Conservation (phyloP, 345 rosid genomes). For the Lepidium africanum region DNA sequence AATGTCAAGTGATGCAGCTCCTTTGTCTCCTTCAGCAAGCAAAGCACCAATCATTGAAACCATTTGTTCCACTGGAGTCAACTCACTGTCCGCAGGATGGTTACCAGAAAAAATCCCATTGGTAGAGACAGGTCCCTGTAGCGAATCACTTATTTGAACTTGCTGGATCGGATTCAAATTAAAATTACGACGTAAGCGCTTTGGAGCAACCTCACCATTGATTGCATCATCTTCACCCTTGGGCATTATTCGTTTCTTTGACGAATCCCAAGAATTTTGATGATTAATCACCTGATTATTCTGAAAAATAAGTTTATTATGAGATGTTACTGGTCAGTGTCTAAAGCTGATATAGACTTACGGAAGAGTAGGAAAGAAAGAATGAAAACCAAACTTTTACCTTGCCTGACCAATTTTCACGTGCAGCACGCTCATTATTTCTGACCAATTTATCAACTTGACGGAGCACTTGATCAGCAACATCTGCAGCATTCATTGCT, state of each 20-base stretch:
- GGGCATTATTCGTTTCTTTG: slow-evolving; percentile 62
- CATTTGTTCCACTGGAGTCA: slow-evolving; percentile 93
- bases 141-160: slow-evolving; percentile 41
- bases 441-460: slow-evolving; percentile 84
- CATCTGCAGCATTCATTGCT: slow-evolving; percentile 90
- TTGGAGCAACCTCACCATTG: slow-evolving; percentile 55
- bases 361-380: slow-evolving; percentile 9
- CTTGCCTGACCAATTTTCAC: slow-evolving; percentile 62
- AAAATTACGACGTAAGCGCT: slow-evolving; percentile 51
- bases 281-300: slow-evolving; percentile 65
- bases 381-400: slow-evolving; percentile 29
- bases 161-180: slow-evolving; percentile 32
- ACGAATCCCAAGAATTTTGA: slow-evolving; percentile 45
- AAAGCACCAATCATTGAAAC: slow-evolving; percentile 96
- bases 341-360: slow-evolving; percentile 7
- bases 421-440: slow-evolving; percentile 80
- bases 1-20: slow-evolving; percentile 91
- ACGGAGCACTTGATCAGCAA: slow-evolving; percentile 89
- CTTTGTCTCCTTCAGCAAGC: slow-evolving; percentile 99
- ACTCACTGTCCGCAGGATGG: slow-evolving; percentile 51
- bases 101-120: slow-evolving; percentile 49
- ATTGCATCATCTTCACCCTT: slow-evolving; percentile 51
- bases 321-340: slow-evolving; percentile 10
- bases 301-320: slow-evolving; percentile 36
- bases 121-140: slow-evolving; percentile 38